A percentile compares a stretch with the other conserved stretches of the same genome.
Conservation (phyloP, 1,139 yeast genomes). For the Suhomyces bokatorum region DNA sequence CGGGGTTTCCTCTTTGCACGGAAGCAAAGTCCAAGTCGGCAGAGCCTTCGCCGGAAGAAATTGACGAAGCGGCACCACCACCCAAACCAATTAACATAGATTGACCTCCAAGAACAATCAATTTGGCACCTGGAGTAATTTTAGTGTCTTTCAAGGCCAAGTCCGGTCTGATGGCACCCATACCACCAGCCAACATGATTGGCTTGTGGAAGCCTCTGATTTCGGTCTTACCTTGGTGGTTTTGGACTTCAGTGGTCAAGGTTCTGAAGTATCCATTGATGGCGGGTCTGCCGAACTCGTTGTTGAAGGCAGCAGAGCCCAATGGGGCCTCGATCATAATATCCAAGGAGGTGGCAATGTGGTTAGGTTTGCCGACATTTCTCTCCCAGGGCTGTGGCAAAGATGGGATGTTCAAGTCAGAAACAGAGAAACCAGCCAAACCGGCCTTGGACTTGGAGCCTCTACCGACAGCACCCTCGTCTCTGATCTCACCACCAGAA, state of each 20-base stretch:
- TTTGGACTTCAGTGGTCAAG: constrained; percentile 74
- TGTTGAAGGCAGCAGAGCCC: constrained; percentile 97
- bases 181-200: constrained; percentile 98
- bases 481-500: constrained; percentile 99
- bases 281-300: constrained; percentile 98
- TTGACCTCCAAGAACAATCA: constrained; percentile 96
- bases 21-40: constrained; percentile 97
- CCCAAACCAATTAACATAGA: constrained; percentile 99
- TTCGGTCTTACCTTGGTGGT: constrained; percentile 63
- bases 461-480: constrained; percentile 99
- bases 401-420: constrained; percentile 85
- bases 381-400: constrained; percentile 94
- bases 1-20: constrained; percentile 99
- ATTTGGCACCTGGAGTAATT: constrained; percentile 89
- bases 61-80: constrained; percentile 98
- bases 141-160: constrained; percentile 84
- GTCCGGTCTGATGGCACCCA: constrained; percentile 94
- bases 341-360: constrained; percentile 89
- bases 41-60: constrained; percentile 93
- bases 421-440: constrained; percentile 86
- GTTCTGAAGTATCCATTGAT: constrained; percentile 97
- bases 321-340: constrained; percentile 97
- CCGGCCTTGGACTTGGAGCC: constrained; percentile 98
- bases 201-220: constrained; percentile 98
- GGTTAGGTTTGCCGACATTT: constrained; percentile 82